Evolutionary conservation across 1,139 yeast genomes (phyloP), one percentile per base, ranked within the genome.

Genomic region (Hemisphaericaspora lyxosophila): DNA sequence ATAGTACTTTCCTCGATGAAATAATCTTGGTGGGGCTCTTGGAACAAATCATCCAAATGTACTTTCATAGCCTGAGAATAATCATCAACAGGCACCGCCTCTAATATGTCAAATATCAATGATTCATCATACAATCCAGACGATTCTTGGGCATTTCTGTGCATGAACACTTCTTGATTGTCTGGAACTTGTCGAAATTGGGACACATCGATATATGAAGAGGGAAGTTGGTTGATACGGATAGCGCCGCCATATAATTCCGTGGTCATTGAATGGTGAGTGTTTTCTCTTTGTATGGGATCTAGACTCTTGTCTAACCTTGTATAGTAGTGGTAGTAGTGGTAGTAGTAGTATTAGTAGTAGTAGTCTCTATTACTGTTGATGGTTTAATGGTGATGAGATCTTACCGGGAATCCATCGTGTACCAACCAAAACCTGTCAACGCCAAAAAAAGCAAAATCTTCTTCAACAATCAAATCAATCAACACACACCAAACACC

Each of bases 101-200:
- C 94, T 49, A 87, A 60, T 15, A 89, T 61, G 50, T 89, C 96
- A 29, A 88, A 59, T 13, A 88, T 82, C 11, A 88, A 55, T 12
- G 90, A 76, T 46, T 77, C 81, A 42, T 83, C 80, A 40, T 67
- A 60, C 12, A 51, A 50, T n/a, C 45, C 40, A 5, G 34, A 27
- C 24, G 14, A 53, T 52, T 17, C 12, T 13, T 23, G 4, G 1
- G 60, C 54, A 36, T 62, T 62, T 40, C 66, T 72, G 51, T 49
- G 33, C 16, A 87, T 75, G 54, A 75, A 89, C 20, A 87, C 95
- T 56, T 89, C 97, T 55, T 89, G 96, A 2, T 86, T 81, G 53
- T 89, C 96, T 0, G 97, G 96, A 2, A 89, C 79, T 45, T 85
- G 86, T 41, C 97, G 68, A 38, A 88, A 59, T 31, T 64, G 57